phyloP scores from a whole-genome alignment of 805 yeast genomes.

The Metschnikowia noctiluminum region DNA sequence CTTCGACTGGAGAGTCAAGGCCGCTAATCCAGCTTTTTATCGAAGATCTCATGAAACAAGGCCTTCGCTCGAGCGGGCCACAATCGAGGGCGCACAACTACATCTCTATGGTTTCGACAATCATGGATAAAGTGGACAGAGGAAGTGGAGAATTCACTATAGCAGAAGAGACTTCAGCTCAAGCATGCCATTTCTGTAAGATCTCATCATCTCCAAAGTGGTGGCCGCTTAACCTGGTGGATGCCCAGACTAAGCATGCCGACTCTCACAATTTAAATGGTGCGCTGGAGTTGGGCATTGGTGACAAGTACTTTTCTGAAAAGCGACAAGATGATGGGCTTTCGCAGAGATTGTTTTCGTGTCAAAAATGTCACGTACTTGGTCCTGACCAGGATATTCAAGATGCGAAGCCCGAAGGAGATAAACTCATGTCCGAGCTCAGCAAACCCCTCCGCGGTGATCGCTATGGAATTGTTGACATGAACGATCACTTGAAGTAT shows the following conservation, averaged over 20 bases:
- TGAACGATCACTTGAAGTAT: conserved; percentile 12
- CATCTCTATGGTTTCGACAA: conserved; percentile 18
- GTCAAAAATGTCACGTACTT: conserved; percentile 30
- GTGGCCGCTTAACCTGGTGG: conserved; percentile 23
- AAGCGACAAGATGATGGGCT: background rate
- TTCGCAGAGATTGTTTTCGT: conserved; percentile 7
- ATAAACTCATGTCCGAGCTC: conserved; percentile 16
- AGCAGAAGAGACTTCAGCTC: background rate
- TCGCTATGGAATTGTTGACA: conserved; percentile 28
- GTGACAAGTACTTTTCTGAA: too few species aligned
- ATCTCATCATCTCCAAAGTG: conserved; percentile 34
- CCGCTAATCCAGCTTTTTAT: conserved; percentile 41
- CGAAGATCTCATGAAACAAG: conserved; percentile 29
- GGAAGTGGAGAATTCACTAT: conserved; percentile 7
- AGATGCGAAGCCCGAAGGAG: conserved; percentile 15
- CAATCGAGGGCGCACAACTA: conserved; percentile 31
- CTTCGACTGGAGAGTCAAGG: conserved; percentile 24
- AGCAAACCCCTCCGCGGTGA: conserved; percentile 31
- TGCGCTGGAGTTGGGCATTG: too few species aligned
- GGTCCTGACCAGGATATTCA: conserved; percentile 18
- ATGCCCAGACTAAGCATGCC: too few species aligned
- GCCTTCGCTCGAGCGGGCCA: conserved; percentile 28
- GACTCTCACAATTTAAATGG: too few species aligned
- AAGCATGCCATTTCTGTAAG: conserved; percentile 22
- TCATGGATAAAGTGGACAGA: conserved; percentile 14